Percentiles rank a stretch among this genome's conserved stretches.
Evolutionary conservation across 148 eudicot genomes (phyloP).

Genomic region (Vaccinium macrocarpon): DNA sequence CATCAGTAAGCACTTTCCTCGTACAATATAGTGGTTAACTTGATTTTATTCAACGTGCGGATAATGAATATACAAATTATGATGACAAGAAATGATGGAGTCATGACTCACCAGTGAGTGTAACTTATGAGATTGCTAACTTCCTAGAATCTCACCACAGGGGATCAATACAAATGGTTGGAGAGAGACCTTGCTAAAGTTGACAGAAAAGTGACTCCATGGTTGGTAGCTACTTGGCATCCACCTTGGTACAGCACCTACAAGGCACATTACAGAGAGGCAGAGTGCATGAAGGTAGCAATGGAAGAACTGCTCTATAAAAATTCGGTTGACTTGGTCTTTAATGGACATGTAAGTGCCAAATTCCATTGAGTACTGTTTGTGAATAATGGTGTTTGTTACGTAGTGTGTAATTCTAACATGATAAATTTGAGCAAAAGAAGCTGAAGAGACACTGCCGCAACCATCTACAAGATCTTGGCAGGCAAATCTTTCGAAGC

Average conservation of each 20-base stretch:
- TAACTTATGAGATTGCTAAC: background rate
- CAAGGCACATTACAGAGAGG: conserved; percentile 89
- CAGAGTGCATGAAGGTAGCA: conserved; percentile 90
- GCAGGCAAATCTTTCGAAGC: background rate
- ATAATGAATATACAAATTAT: background rate
- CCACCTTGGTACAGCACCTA: conserved; percentile 92
- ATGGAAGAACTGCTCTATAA: conserved; percentile 86
- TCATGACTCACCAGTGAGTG: background rate
- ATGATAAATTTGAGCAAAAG: background rate
- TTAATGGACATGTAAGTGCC: conserved; percentile 87
- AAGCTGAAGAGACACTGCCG: background rate
- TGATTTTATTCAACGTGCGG: background rate
- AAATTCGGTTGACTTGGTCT: conserved; percentile 73
- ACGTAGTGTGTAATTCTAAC: background rate
- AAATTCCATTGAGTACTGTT: background rate
- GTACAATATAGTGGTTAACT: background rate
- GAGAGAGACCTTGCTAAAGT: conserved; percentile 79
- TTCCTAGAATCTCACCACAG: conserved; percentile 29
- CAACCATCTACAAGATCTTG: background rate
- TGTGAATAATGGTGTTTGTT: background rate
- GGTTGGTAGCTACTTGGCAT: conserved; percentile 92
- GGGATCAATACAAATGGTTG: conserved; percentile 94
- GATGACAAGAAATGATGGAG: background rate
- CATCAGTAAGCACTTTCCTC: background rate
- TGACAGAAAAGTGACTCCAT: conserved; percentile 75